Percentiles rank a stretch among this genome's conserved stretches.
Evolutionary conservation across 2,329 filamentous ascomycete species (phyloP).

Genomic region (Fusarium tanahbumbuense): DNA sequence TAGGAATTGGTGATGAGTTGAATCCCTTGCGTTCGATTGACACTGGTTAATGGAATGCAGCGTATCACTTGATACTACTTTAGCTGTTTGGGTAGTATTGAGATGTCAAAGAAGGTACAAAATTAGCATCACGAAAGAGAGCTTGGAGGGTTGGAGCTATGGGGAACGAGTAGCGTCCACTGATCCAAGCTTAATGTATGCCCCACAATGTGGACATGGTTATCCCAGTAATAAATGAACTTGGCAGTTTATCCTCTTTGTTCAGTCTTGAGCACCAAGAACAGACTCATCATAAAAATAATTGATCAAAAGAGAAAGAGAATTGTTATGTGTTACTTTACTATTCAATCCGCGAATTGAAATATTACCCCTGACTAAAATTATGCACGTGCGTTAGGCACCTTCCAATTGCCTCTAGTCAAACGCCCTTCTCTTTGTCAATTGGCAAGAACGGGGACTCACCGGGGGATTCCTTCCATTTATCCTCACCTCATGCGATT

Average conservation of each 20-base stretch:
- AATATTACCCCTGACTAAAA: neutral
- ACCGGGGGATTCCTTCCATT: neutral
- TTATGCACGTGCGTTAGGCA: conserved; percentile 1
- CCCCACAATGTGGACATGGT: neutral
- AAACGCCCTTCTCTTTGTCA: conserved; percentile 34
- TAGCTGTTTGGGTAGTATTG: neutral
- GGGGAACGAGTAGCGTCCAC: neutral
- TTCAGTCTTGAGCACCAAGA: conserved; percentile 1
- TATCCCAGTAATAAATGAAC: conserved; percentile 8
- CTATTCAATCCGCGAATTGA: neutral
- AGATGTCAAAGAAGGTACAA: neutral
- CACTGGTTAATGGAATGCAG: neutral
- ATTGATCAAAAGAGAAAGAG: neutral
- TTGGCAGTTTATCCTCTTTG: conserved; percentile 16
- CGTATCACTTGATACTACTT: neutral
- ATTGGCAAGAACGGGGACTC: conserved; percentile 7
- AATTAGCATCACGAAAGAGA: neutral
- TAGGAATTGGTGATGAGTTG: neutral
- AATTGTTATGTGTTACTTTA: neutral
- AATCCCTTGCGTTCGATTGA: neutral
- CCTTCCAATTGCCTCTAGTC: neutral
- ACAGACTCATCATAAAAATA: conserved; percentile 4
- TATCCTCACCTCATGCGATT: conserved; percentile 33
- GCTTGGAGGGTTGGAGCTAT: neutral
- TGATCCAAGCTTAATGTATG: conserved; percentile 5